Evolutionary conservation across 495 filamentous ascomycete species (phyloP), one percentile per base, ranked within the genome.

Genomic region (Delitschia confertaspora): DNA sequence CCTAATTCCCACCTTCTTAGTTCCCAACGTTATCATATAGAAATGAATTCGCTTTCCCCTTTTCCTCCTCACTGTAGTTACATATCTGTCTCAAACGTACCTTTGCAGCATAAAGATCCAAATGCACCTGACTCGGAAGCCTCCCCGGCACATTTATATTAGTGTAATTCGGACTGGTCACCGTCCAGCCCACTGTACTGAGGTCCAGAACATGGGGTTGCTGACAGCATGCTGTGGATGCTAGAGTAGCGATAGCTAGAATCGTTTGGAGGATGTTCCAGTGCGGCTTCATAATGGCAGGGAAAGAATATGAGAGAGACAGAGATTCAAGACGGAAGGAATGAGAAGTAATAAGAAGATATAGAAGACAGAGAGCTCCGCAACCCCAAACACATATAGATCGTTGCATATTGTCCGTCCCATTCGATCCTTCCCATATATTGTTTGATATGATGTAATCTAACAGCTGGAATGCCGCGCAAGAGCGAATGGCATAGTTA

Each of bases 81-180:
- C n/a, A n/a, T n/a, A n/a, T n/a, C n/a, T n/a, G n/a, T n/a, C n/a
- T n/a, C n/a, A n/a, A n/a, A n/a, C 20, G 21, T 41, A 46, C 65
- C 9, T 66, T 54, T 9, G 69, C 69, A 30, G 68, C 67, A 17
- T 66, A 68, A 4, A 83, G 60, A 53, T 83, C 79, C 23, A 83
- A 48, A 58, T 83, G 76, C 0, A 64, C 72, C 27, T 82, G 76
- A 0, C 77, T 81, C 4, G 80, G 80, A 2, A 83, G 63, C 16
- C 63, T 65, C 4, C 69, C 80, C 1, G 75, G 73, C 10, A 80
- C 74, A 9, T 43, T 47, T 2, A 72, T 69, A 13, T 42, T 4
- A 48, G 78, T 75, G 27, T 67, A 44, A 4, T 64, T 66, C 14
- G 62, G 56, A 45, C 69, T 76, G 11, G 65, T 68, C 9, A 83